Base-by-base conservation (phyloP, 139 green algal species). In the Chlorella sp. region DNA sequence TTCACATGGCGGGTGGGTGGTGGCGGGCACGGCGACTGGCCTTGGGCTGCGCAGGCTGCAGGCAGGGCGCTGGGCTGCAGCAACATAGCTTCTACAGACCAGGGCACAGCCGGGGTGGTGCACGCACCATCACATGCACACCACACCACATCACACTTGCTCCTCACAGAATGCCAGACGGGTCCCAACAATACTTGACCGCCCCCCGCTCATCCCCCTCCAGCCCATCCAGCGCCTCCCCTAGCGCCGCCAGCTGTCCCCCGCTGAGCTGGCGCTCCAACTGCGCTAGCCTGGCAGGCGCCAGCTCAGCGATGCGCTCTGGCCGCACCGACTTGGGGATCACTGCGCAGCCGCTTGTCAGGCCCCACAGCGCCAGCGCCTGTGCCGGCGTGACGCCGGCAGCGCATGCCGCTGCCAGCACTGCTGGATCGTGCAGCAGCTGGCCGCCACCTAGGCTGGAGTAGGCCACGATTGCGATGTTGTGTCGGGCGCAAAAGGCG, bases 351-450 rank as follows among this genome's bases (percentile, higher is more conserved):
- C 94, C 95, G 34, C 95, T 76, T 75, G 97, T 93, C 39, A 98
- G 64, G 4, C 91, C 94, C 96, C 96, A 98, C 18, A 94, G 86
- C 89, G 98, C 90, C 89, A 98, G 88, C 87, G 97, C 94, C 92
- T 95, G 94, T 57, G 94, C 94, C 1, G 91, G 90, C 18, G 83
- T 92, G 37, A 78, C 79, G 68, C 87, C 85, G 3, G 87, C 81
- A 36, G 81, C 34, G 11, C 42, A 26, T 3, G 95, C 93, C 9
- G 93, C 60, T 18, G 60, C 36, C 19, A 19, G 16, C 39, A 96
- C 93, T 53, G 81, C 48, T 0, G 92, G 91, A 34, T 95, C 39
- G 14, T 57, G 1, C 87, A 96, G 84, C 89, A 96, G 91, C 22
- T 93, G n/a, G 28, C 91, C 91, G 68, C 84, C 89, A 57, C 93